Conservation (phyloP, 805 yeast genomes). For the Yamadazyma endophytica region DNA sequence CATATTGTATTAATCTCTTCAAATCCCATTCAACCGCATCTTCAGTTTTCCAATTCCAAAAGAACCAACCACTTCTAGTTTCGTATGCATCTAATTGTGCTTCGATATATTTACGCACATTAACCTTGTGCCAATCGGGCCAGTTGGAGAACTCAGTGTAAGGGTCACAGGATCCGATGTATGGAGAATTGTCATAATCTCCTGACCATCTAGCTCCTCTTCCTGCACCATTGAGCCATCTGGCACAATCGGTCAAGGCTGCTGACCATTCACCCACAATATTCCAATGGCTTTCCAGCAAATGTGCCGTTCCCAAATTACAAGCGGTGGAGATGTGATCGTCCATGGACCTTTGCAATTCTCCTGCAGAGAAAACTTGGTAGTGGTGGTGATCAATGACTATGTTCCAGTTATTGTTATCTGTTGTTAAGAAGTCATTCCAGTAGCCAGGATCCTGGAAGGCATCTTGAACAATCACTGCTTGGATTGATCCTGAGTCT, state of each 20-base stretch:
- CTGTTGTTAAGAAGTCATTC: constrained; percentile 47
- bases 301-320: constrained; percentile 23
- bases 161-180: constrained; percentile 58
- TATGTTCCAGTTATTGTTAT: constrained; percentile 52
- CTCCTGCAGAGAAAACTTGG: constrained; percentile 70
- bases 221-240: constrained; percentile 84
- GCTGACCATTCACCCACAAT: constrained; percentile 88
- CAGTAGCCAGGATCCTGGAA: constrained; percentile 60
- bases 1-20: constrained; percentile 49
- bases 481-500: constrained; percentile 44
- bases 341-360: constrained; percentile 55
- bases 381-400: constrained; percentile 88
- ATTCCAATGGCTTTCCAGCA: constrained; percentile 64
- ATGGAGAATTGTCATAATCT: constrained; percentile 35
- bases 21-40: constrained; percentile 82
- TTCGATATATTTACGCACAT: constrained; percentile 71
- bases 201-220: constrained; percentile 81
- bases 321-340: constrained; percentile 49
- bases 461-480: constrained; percentile 79
- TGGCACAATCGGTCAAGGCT: constrained; percentile 87
- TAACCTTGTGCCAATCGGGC: constrained; percentile 51
- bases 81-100: constrained; percentile 86
- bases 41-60: constrained; percentile 95
- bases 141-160: constrained; percentile 39
- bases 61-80: constrained; percentile 78